Base-by-base conservation (phyloP, 305 asterid genomes). In the Petunia hybrid region DNA sequence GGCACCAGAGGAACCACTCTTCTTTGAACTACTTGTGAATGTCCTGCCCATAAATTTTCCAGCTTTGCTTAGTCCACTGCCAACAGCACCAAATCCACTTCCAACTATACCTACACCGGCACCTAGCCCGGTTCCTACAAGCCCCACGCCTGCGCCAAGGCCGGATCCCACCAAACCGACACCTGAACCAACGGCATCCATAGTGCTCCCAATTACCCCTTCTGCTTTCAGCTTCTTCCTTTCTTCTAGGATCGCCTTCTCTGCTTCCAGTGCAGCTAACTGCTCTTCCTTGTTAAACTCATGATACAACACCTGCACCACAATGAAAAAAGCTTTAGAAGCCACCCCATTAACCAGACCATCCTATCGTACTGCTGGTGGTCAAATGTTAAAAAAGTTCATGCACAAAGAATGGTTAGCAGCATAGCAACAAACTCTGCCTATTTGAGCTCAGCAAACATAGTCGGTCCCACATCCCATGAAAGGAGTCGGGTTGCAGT, bases 151-250 rank as follows among this genome's bases (percentile, higher is more conserved):
- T 56, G 95, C 93, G 69, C 90, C 93, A 3, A 91, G 87, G 16
- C 94, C 97, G 4, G 95, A 85, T 42, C 97, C 98, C 1, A 96
- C 94, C 4, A 92, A 0, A 4, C 92, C 89, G 63, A 93, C 93
- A 45, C 97, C 98, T 57, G 95, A 94, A 43, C 91, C 99, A n/a
- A 94, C 87, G 61, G 99, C 99, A 86, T 97, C 99, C 97, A 93
- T 89, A 5, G 99, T 93, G 90, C 99, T 96, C 59, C 95, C 97
- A 5, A 96, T 87, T 8, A 93, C 94, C 60, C 99, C 98, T 6
- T 92, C 97, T 84, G 89, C 98, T 88, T 91, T 94, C 80, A 96
- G 95, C 82, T 86, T 96, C 97, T 93, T 94, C 82, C 97, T 88
- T 81, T 84, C 90, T 88, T 96, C 99, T 55, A 94, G 78, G 81